Conservation (phyloP, 2,329 filamentous ascomycete species). For the Onygena corvina region DNA sequence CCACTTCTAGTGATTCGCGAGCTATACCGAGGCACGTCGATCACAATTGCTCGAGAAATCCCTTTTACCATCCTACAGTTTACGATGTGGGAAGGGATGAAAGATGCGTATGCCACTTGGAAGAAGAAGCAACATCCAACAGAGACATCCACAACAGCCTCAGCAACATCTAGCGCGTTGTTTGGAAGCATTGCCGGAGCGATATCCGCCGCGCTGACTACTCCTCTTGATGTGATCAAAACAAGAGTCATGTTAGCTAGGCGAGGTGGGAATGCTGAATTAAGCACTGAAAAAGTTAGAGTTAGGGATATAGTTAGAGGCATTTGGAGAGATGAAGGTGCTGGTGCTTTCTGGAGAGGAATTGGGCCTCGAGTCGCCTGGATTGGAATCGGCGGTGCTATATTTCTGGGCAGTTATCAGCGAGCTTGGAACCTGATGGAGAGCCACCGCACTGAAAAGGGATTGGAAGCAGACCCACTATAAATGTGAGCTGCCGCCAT, state of each 20-base stretch:
- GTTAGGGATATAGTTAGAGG: conserved; percentile 45
- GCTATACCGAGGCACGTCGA: conserved; percentile 80
- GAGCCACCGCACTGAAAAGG: conserved; percentile 21
- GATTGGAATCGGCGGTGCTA: conserved; percentile 88
- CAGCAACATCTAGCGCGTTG: conserved; percentile 65
- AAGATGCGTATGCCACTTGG: conserved; percentile 40
- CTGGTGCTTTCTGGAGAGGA: conserved; percentile 37
- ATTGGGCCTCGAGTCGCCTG: conserved; percentile 75
- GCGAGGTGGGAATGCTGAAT: conserved; percentile 48
- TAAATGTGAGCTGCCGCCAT: background rate
- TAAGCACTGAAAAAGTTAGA: conserved; percentile 23
- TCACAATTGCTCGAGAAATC: conserved; percentile 90
- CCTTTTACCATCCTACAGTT: conserved; percentile 97
- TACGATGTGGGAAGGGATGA: conserved; percentile 89
- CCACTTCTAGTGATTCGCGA: conserved; percentile 57
- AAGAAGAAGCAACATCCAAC: conserved; percentile 21
- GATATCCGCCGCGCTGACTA: conserved; percentile 76
- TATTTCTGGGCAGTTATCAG: conserved; percentile 90
- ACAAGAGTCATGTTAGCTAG: conserved; percentile 86
- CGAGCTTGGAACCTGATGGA: conserved; percentile 67
- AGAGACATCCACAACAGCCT: conserved; percentile 35
- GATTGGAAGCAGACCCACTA: conserved; percentile 5
- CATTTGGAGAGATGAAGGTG: conserved; percentile 45
- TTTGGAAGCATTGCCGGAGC: conserved; percentile 77
- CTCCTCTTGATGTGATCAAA: conserved; percentile 91